Base-by-base conservation (phyloP, 2,329 filamentous ascomycete species). In the Fusarium sp. region DNA sequence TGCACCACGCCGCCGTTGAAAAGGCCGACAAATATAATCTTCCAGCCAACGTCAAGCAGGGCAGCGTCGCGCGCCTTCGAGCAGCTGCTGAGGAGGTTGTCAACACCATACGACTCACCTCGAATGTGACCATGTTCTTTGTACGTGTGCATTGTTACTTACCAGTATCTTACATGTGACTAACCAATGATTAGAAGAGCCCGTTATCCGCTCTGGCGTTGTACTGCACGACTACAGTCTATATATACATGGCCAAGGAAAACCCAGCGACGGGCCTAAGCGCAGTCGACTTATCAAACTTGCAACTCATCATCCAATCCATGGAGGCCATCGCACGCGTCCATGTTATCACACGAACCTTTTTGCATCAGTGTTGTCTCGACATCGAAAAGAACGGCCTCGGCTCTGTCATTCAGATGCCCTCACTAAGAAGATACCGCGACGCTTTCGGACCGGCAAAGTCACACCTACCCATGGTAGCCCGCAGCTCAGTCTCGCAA, bases 1-100 rank as follows among this genome's bases (percentile, higher is more conserved):
- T 97, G 7, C 94, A 97, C 74, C 93, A 96, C 77, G 92, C 93
- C 2, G 94, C 94, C 2, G 89, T 96, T 10, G 93, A 94, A 78
- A 94, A 92, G 74, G 91, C 91, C 1, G 90, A 94, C 55, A 90
- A 89, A 72, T 85, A 94, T 74, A 84, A 86, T 3, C 79, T 96
- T 52, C 85, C 89, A 0, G 81, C 85, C 2, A 83, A 85, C 28
- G 85, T 96, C 26, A 88, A 89, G 56, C 86, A 88, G 15, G 86
- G 90, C 56, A 94, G 92, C 73, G 88, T 92, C 68, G 83, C 88
- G 26, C 86, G 94, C 51, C 89, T 94, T 67, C 86, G 91, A 46
- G 90, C 92, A 28, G 91, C 95, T 14, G 94, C 94, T 0, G 89
- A 92, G 48, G 93, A 97, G 74, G 92, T 97, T 60, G 89, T 92